Evolutionary conservation across 2,329 filamentous ascomycete genomes (phyloP).

Genomic region (Pseudopyrenochaeta lycopersici): DNA sequence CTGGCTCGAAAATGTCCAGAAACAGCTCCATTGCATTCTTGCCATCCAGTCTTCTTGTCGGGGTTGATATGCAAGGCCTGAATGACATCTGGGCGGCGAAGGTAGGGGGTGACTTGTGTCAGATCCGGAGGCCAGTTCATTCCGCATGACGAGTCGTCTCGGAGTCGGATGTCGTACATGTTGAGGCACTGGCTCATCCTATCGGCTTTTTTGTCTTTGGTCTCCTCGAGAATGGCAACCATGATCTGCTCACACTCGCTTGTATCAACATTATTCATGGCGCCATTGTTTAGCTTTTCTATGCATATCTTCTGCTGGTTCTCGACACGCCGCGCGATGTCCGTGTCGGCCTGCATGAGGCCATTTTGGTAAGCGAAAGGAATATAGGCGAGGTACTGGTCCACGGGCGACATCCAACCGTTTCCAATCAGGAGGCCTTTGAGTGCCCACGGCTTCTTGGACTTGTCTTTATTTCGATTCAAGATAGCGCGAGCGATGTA

Average conservation of each 20-base stretch:
- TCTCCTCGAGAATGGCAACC: conserved; percentile 73
- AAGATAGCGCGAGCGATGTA: conserved; percentile 94
- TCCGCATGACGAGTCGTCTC: conserved; percentile 83
- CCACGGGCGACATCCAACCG: conserved; percentile 90
- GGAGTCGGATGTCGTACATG: conserved; percentile 95
- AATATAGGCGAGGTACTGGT: conserved; percentile 91
- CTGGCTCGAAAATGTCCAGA: conserved; percentile 73
- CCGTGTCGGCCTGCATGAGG: conserved; percentile 73
- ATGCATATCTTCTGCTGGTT: conserved; percentile 74
- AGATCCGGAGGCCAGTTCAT: conserved; percentile 99
- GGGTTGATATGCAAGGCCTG: conserved; percentile 82
- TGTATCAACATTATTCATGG: conserved; percentile 71
- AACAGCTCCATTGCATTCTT: conserved; percentile 86
- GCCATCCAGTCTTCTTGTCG: conserved; percentile 87
- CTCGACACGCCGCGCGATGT: conserved; percentile 72
- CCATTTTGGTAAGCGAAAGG: conserved; percentile 80
- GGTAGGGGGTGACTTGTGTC: conserved; percentile 77
- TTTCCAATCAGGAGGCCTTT: conserved; percentile 93
- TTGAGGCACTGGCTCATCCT: conserved; percentile 75
- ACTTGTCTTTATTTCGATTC: conserved; percentile 76
- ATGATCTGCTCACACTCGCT: conserved; percentile 79
- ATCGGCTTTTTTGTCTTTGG: conserved; percentile 63
- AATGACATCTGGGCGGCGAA: conserved; percentile 81
- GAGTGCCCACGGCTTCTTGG: conserved; percentile 74
- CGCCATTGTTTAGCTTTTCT: conserved; percentile 66